Conservation (phyloP, 768 basidiomycete species). For the Russula sp. region DNA sequence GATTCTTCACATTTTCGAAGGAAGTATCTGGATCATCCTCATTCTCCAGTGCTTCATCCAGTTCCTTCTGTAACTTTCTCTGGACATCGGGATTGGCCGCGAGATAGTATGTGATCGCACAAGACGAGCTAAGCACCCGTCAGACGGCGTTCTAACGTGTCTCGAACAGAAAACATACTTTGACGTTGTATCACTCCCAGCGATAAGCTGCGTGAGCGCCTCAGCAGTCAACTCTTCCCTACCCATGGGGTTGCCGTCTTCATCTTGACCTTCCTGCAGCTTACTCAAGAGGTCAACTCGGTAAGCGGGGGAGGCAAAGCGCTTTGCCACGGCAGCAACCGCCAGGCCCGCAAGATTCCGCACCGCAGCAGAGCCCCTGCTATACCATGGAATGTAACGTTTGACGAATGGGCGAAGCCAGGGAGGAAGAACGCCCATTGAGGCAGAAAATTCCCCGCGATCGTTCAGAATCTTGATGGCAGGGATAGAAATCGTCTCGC, state of each 20-base stretch:
- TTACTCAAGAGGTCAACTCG: slow-evolving; percentile 77
- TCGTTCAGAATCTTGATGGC: slow-evolving; percentile 63
- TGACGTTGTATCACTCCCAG: slow-evolving; percentile 88
- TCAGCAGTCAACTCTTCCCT: slow-evolving; percentile 83
- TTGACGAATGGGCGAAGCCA: slow-evolving; percentile 30
- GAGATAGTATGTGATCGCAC: slow-evolving; percentile 82
- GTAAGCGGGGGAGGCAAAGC: slow-evolving; percentile 61
- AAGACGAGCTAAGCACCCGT: slow-evolving; percentile 56
- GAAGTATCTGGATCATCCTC: slow-evolving; percentile 58
- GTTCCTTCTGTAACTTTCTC: slow-evolving; percentile 66
- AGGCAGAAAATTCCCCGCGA: slow-evolving; percentile 37
- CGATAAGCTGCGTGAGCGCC: slow-evolving; percentile 77
- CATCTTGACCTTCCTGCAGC: slow-evolving; percentile 70
- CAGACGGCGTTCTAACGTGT: neutral
- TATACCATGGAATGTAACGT: slow-evolving; percentile 32
- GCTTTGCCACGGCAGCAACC: slow-evolving; percentile 47
- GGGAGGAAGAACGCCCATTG: slow-evolving; percentile 34
- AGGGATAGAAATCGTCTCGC: slow-evolving; percentile 55
- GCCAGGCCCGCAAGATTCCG: slow-evolving; percentile 32
- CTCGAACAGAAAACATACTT: slow-evolving; percentile 48
- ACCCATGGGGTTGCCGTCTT: slow-evolving; percentile 74
- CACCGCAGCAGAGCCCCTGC: slow-evolving; percentile 28
- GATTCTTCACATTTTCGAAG: slow-evolving; percentile 60
- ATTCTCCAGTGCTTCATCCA: slow-evolving; percentile 50
- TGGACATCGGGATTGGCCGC: slow-evolving; percentile 60